Evolutionary conservation across 1,284 basidiomycete species (phyloP), one percentile per base, ranked within the genome.

Genomic region (Inonotus obliquus): DNA sequence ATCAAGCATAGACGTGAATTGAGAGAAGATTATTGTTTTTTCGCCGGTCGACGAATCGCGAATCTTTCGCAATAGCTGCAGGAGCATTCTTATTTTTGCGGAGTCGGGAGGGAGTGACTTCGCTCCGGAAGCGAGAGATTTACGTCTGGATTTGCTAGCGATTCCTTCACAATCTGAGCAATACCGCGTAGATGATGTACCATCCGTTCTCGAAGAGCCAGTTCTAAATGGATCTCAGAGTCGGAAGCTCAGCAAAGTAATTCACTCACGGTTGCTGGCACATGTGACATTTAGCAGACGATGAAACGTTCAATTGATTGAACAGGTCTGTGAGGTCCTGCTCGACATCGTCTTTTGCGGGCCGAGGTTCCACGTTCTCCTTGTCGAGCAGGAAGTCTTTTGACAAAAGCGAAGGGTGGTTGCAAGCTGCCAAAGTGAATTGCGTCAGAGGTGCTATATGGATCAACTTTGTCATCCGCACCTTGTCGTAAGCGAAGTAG

Each of bases 1-100:
- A 72, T 96, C 86, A 60, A 98, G 77, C 86, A 98, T 96, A 11
- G 83, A 84, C 0, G 96, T 97, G 71, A 98, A 98, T 69, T 96
- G 89, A 1, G 85, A 89, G 70, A 92, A 92, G 27, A 92, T 83
- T 67, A 98, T 98, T 0, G 95, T 96, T 80, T 98, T 98, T 71
- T 77, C 76, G 5, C 81, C 77, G 0, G 79, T 76, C 1, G 83
- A 82, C n/a, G 84, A 77, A 38, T 81, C 76, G 11, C 88, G 83
- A 59, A 96, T 85, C 4, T 85, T 79, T 11, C 76, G 69, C 38
- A 99, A 76, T 7, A 98, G 74, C 66, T 89, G 79, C 48, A 97
- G 68, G 61, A 94, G 83, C 81, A 88, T 93, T 51, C 89, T 81
- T 60, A 94, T 91, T 76, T 99, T 99, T n/a, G 95, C 85, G 7